Conservation (phyloP, 192 early-diverging fungal species). For the Dissophora globulifera region DNA sequence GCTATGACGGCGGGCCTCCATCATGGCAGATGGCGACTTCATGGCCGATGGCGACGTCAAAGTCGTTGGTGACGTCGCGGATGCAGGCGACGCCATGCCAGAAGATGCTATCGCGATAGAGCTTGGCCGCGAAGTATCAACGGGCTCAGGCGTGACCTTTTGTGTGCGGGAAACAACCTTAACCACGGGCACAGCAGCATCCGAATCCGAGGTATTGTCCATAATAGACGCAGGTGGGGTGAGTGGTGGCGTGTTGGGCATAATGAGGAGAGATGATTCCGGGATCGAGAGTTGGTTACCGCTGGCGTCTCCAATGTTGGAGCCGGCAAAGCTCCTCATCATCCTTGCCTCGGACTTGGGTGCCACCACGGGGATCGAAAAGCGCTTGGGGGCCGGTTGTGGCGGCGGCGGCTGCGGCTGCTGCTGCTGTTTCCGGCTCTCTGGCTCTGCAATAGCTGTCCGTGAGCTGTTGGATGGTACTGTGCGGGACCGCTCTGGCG, state of each 20-base stretch:
- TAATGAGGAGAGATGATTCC: neutral
- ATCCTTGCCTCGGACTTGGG: slow-evolving; percentile 39
- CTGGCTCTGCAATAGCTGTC: slow-evolving; percentile 11
- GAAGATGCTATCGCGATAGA: slow-evolving; percentile 33
- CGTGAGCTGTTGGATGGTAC: neutral
- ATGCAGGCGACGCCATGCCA: too few relatives aligned
- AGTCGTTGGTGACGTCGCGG: too few relatives aligned
- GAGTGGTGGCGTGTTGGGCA: slow-evolving; percentile 31
- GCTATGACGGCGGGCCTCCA: slow-evolving; percentile 46
- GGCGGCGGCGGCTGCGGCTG: too few relatives aligned
- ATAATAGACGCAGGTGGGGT: slow-evolving; percentile 36
- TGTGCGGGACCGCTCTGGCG: slow-evolving; percentile 1
- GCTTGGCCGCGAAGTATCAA: slow-evolving; percentile 2
- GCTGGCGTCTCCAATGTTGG: neutral
- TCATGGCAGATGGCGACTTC: slow-evolving; percentile 45
- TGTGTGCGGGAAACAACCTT: slow-evolving; percentile 14
- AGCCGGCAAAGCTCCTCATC: neutral
- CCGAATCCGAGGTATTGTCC: slow-evolving; percentile 41
- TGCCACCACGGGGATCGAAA: slow-evolving; percentile 36
- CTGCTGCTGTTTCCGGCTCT: slow-evolving; percentile 2
- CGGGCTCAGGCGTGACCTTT: neutral
- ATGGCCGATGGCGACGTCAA: slow-evolving; percentile 14
- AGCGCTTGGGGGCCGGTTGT: slow-evolving; percentile 6
- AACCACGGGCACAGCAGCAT: slow-evolving; percentile 18
- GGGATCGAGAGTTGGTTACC: neutral